These are phyloP conservation scores for Hypoxylon sp. DNA, from an alignment of 2,329 filamentous ascomycete genomes.

Conservation along the genomic window DNA sequence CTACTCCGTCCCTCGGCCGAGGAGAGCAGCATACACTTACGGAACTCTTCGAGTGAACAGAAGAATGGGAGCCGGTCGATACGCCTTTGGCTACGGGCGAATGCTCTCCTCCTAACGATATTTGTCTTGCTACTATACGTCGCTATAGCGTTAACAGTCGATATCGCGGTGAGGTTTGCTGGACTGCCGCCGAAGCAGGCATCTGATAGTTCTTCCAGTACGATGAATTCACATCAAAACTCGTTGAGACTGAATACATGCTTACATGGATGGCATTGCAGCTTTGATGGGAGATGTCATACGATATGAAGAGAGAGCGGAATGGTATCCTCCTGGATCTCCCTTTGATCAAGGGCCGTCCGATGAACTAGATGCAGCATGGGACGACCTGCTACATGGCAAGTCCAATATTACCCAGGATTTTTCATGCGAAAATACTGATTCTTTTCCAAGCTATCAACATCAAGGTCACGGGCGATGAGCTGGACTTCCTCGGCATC, in stretches of 20 bases:
- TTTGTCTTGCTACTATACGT: slow-evolving; percentile 21
- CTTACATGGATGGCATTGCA: slow-evolving; percentile 7
- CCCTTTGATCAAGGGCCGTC: slow-evolving; percentile 18
- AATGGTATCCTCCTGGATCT: slow-evolving; percentile 17
- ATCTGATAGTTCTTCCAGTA: slow-evolving; percentile 2
- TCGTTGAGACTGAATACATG: not conserved
- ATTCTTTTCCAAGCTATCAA: slow-evolving; percentile 26
- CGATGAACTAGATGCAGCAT: slow-evolving; percentile 25
- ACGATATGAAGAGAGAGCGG: slow-evolving; percentile 20
- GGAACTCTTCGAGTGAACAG: not conserved
- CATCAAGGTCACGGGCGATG: slow-evolving; percentile 25
- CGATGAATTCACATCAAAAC: not conserved
- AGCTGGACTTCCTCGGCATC: slow-evolving; percentile 18
- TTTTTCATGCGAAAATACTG: not conserved
- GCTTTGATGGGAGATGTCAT: slow-evolving; percentile 13
- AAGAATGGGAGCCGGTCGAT: not conserved
- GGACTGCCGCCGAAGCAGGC: not conserved
- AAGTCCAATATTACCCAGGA: not conserved
- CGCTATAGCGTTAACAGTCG: slow-evolving; percentile 19
- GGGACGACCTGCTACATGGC: slow-evolving; percentile 23
- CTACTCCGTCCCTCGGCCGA: slow-evolving; percentile 16
- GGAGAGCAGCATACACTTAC: not conserved
- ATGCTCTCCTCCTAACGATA: slow-evolving; percentile 10
- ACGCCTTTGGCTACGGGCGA: slow-evolving; percentile 4
- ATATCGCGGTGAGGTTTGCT: slow-evolving; percentile 10